These are phyloP conservation scores for Kandelia obovata DNA, from an alignment of 345 rosid species.

Conservation along the genomic window DNA sequence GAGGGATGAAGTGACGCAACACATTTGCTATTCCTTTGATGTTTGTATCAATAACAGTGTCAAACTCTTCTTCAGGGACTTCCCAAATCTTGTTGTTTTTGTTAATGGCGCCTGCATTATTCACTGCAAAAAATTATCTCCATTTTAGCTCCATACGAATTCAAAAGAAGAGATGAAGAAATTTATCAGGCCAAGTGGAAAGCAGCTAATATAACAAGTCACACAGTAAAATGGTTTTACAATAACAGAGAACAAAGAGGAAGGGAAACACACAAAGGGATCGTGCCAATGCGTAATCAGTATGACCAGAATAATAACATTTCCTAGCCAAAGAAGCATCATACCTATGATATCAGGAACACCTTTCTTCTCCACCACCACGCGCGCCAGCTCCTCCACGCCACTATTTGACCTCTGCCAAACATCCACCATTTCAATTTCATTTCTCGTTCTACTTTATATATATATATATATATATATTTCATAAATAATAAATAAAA, in stretches of 20 bases:
- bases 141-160: background rate
- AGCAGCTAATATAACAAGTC: too few relatives aligned
- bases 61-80: conserved; percentile 85
- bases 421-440: background rate
- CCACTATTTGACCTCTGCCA: conserved; percentile 62
- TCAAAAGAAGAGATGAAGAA: too few relatives aligned
- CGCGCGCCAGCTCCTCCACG: conserved; percentile 67
- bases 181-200: too few relatives aligned
- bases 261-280: too few relatives aligned
- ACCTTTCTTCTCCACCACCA: conserved; percentile 73
- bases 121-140: conserved; percentile 40
- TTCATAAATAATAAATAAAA: background rate
- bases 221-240: too few relatives aligned
- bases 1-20: conserved; percentile 84
- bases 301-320: too few relatives aligned
- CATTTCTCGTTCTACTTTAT: too few relatives aligned
- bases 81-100: conserved; percentile 93
- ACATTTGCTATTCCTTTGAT: conserved; percentile 80
- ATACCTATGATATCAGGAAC: conserved; percentile 86
- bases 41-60: conserved; percentile 81
- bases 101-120: conserved; percentile 92
- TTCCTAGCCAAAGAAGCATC: background rate
- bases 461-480: background rate
- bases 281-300: too few relatives aligned
- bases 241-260: too few relatives aligned